Evolutionary conservation across 164 flowering plant genomes (phyloP), one percentile per base, ranked within the genome.

Genomic region (Tetracentron sinense): DNA sequence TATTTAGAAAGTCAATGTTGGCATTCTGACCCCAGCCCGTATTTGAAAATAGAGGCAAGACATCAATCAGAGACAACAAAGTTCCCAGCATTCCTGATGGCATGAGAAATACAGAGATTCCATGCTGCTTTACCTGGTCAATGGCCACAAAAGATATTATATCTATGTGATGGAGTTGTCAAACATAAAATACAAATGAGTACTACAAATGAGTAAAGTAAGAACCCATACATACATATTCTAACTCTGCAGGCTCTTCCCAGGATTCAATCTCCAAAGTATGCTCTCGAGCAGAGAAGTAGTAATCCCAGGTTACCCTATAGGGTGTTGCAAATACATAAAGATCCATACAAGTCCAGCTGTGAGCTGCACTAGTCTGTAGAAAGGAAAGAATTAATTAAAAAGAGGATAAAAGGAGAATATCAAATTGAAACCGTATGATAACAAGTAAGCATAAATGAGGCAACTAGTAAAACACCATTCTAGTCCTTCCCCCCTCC

Each of bases 81-180:
- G 97, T 95, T 53, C 97, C 98, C 53, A 92, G 74, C 97, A 95
- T 92, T 72, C 99, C 99, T 1, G 99, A 85, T 62, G 97, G 98
- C 99, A 95, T 95, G 55, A 95, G 98, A 77, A 95, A 95, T 35
- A 95, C 92, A 31, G 98, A 95, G 55, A 95, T 74, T 4, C 99
- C 99, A 75, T 90, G 97, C 67, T 83, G 87, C 82, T 87, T 95
- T 27, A 94, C 98, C 98, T 93, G 89, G 64, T 68, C 69, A 74
- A 60, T 1, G 14, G 19, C 59, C 42, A 58, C 33, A 16, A 3
- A 71, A 22, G 59, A 63, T 47, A 50, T 66, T 49, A 73, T 42
- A 17, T 22, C 47, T 30, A 54, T 48, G 22, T 6, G 25, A 51
- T n/a, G 11, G 11, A 42, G 20, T 33, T 46, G 30, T 38, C 26